phyloP scores from a whole-genome alignment of 768 basidiomycete species.

The Suillus subaureus region DNA sequence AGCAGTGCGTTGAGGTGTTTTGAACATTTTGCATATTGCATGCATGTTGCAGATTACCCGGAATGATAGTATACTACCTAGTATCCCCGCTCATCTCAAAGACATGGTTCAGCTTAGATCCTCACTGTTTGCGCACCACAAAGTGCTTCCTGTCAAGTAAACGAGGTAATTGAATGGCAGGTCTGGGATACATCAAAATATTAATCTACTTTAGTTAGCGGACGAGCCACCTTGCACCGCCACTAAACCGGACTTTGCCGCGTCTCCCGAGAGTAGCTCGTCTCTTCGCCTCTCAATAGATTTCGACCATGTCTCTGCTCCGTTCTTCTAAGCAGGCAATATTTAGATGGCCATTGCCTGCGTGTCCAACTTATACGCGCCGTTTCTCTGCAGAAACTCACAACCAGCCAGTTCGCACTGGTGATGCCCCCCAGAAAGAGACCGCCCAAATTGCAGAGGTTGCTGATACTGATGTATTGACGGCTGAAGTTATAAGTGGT shows the following conservation, averaged over 20 bases:
- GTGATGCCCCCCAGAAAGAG: conserved; percentile 23
- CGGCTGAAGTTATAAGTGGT: conserved; percentile 84
- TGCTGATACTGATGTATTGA: conserved; percentile 59
- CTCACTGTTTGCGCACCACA: background rate
- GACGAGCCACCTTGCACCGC: background rate
- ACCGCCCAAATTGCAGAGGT: conserved; percentile 45
- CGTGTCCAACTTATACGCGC: conserved; percentile 18
- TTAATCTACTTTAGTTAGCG: no score
- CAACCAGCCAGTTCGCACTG: conserved; percentile 22
- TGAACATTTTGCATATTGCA: no score
- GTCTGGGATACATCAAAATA: background rate
- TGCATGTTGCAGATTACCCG: no score
- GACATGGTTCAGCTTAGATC: background rate
- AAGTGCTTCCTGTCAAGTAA: background rate
- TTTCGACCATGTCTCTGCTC: conserved; percentile 55
- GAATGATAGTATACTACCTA: background rate
- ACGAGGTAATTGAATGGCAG: background rate
- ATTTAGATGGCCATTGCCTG: conserved; percentile 21
- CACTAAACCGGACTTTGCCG: conserved; percentile 4
- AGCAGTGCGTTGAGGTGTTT: no score
- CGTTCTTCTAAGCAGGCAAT: conserved; percentile 43
- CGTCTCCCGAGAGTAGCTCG: background rate
- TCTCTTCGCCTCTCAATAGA: background rate
- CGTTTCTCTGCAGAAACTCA: conserved; percentile 22
- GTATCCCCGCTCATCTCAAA: background rate